Conservation (phyloP, 164 flowering plant species). For the Macadamia tetraphylla region DNA sequence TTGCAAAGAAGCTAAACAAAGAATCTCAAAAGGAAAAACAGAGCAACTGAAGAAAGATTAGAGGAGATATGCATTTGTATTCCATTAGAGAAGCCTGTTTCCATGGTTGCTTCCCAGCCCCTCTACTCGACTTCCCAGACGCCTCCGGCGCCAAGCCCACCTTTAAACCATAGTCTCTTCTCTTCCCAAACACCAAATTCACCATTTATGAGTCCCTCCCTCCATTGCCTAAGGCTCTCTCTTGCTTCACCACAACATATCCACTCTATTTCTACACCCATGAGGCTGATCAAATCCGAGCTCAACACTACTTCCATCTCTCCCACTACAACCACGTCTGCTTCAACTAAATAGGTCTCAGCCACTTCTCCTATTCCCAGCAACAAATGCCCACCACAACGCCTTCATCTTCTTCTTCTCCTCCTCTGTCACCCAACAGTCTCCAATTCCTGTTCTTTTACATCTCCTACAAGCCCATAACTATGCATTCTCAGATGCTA, state of each 20-base stretch:
- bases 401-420: constrained; percentile 22
- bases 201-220: constrained; percentile 83
- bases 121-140: constrained; percentile 29
- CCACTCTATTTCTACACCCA: constrained; percentile 54
- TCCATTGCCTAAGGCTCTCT: constrained; percentile 51
- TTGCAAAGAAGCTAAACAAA: too few species aligned
- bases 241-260: constrained; percentile 46
- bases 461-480: constrained; percentile 52
- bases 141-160: constrained; percentile 1
- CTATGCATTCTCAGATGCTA: constrained; percentile 56
- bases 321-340: constrained; percentile 59
- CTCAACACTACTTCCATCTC: constrained; percentile 61
- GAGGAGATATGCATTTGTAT: constrained; percentile 29
- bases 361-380: constrained; percentile 70
- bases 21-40: neutral
- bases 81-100: constrained; percentile 42
- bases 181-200: constrained; percentile 64
- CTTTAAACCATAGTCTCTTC: constrained; percentile 29
- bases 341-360: constrained; percentile 78
- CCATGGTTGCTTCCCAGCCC: constrained; percentile 52
- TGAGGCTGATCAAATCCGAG: constrained; percentile 53
- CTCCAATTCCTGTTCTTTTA: constrained; percentile 51
- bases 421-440: constrained; percentile 15
- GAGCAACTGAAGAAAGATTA: neutral
- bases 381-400: constrained; percentile 25